These are phyloP conservation scores for Curvularia eragrostidis DNA, from an alignment of 2,329 filamentous ascomycete species.

Conservation along the genomic window DNA sequence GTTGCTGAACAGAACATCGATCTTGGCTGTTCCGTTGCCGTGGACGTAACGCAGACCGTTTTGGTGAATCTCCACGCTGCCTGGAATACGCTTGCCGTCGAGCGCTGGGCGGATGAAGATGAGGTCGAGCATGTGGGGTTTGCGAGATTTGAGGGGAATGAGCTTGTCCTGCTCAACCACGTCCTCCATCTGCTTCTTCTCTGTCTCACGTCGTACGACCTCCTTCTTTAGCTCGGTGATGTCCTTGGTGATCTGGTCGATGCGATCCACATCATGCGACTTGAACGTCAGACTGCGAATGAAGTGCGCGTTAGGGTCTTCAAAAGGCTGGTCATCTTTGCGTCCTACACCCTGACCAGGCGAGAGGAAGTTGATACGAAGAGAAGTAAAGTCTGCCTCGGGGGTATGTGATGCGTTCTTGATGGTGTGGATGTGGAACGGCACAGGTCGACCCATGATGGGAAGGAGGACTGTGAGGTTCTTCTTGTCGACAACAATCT, in stretches of 20 bases:
- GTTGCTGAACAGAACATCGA: constrained; percentile 97
- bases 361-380: constrained; percentile 96
- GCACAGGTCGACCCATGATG: constrained; percentile 96
- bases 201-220: constrained; percentile 88
- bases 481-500: constrained; percentile 89
- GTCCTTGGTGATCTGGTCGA: constrained; percentile 88
- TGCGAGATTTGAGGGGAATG: constrained; percentile 90
- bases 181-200: constrained; percentile 99
- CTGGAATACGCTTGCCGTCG: constrained; percentile 95
- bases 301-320: constrained; percentile 94
- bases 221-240: constrained; percentile 97
- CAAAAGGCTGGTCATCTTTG: constrained; percentile 97
- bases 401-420: constrained; percentile 99
- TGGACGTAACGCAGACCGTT: constrained; percentile 94
- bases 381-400: constrained; percentile 90
- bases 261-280: constrained; percentile 85
- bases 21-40: constrained; percentile 78
- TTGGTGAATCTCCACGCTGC: constrained; percentile 96
- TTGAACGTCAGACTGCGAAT: constrained; percentile 94
- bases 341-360: constrained; percentile 96
- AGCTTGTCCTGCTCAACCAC: constrained; percentile 99
- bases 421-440: constrained; percentile 97
- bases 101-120: constrained; percentile 94
- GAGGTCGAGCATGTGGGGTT: constrained; percentile 87
- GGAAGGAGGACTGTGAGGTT: constrained; percentile 89